Evolutionary conservation across 768 basidiomycete species (phyloP).

Genomic region (Lentinula detonsa): DNA sequence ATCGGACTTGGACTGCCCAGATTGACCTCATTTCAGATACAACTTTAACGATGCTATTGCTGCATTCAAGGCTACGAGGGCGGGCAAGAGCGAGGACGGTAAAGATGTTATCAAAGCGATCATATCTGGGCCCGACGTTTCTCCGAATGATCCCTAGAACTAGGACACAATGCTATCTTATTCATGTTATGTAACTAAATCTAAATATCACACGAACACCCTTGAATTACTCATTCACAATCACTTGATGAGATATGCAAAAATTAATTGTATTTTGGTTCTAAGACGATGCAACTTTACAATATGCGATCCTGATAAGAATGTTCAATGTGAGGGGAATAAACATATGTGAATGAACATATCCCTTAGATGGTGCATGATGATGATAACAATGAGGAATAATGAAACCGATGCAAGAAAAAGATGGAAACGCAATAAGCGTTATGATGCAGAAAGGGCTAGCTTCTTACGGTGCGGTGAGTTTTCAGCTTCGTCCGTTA

Average conservation of each 20-base stretch:
- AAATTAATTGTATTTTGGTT: neutral
- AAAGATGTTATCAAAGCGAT: conserved; percentile 86
- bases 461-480: conserved; percentile 68
- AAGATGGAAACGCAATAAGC: neutral
- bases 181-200: too few relatives aligned
- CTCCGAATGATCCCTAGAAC: conserved; percentile 31
- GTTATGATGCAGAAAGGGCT: conserved; percentile 32
- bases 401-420: conserved; percentile 14
- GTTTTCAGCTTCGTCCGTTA: conserved; percentile 33
- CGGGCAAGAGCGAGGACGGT: conserved; percentile 81
- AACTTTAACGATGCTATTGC: conserved; percentile 68
- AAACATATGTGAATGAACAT: neutral
- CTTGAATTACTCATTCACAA: too few relatives aligned
- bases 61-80: conserved; percentile 79
- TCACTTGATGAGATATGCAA: neutral
- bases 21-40: conserved; percentile 39
- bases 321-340: neutral
- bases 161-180: neutral
- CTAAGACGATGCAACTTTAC: neutral
- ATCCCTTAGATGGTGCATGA: neutral
- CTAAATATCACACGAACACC: too few relatives aligned
- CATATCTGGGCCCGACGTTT: conserved; percentile 74
- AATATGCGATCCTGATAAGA: neutral
- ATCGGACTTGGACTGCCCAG: neutral
- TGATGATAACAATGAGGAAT: conserved; percentile 7